A percentile compares a stretch with the other conserved stretches of the same genome.
Conservation (phyloP, 768 basidiomycete genomes). For the Tephrocybe sp. region DNA sequence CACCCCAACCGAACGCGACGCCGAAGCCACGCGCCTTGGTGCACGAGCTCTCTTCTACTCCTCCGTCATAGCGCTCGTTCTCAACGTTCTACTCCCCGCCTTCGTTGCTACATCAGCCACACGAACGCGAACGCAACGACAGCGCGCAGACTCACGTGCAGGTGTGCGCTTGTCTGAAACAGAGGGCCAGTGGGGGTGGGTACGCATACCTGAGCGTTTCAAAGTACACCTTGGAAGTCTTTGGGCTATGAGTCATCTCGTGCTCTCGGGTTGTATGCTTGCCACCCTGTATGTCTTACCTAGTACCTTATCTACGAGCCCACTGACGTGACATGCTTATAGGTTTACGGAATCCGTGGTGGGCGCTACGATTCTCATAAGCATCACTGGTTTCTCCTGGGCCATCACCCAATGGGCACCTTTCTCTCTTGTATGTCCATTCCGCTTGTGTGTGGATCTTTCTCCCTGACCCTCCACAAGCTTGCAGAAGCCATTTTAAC, state of each 20-base stretch:
- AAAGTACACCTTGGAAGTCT: constrained; percentile 66
- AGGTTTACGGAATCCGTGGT: constrained; percentile 73
- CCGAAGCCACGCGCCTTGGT: constrained; percentile 80
- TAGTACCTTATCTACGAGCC: neutral
- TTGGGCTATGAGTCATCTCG: constrained; percentile 76
- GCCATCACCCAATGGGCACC: constrained; percentile 93
- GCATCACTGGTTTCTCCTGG: constrained; percentile 88
- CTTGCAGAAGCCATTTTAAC: constrained; percentile 86
- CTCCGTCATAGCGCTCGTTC: constrained; percentile 63
- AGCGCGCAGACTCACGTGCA: neutral
- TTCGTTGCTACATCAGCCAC: constrained; percentile 40
- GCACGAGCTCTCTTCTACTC: constrained; percentile 82
- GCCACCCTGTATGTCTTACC: constrained; percentile 70
- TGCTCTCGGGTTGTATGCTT: constrained; percentile 79
- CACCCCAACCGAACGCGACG: constrained; percentile 39
- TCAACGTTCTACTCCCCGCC: constrained; percentile 71
- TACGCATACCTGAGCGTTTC: constrained; percentile 38
- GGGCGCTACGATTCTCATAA: constrained; percentile 75
- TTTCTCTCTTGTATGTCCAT: constrained; percentile 70
- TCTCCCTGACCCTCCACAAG: constrained; percentile 31
- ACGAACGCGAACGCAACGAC: neutral
- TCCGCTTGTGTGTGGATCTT: neutral
- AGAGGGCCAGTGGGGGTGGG: constrained; percentile 14
- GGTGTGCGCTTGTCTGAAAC: neutral
- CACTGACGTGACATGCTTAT: constrained; percentile 1